These are phyloP conservation scores for Trichophyton equinum DNA, from an alignment of 2,329 filamentous ascomycete species.

Conservation along the genomic window DNA sequence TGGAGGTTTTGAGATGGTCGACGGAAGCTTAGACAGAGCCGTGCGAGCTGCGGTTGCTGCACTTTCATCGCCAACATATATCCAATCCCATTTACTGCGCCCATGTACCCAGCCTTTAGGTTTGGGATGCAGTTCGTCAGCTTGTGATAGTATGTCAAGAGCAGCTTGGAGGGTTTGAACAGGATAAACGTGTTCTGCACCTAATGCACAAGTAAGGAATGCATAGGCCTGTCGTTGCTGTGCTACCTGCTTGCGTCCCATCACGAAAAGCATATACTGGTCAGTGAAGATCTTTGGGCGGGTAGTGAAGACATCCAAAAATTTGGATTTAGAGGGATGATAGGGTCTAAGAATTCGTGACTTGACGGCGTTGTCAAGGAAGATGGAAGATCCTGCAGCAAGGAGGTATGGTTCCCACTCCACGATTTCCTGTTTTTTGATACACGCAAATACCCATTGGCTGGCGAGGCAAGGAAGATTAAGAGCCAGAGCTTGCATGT, in stretches of 20 bases:
- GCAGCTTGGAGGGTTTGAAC: slow-evolving; percentile 57
- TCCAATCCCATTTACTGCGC: slow-evolving; percentile 52
- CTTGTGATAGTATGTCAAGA: slow-evolving; percentile 39
- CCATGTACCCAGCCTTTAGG: background rate
- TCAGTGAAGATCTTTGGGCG: slow-evolving; percentile 53
- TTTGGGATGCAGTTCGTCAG: slow-evolving; percentile 17
- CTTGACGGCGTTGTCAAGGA: slow-evolving; percentile 62
- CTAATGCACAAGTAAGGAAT: slow-evolving; percentile 68
- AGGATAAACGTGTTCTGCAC: slow-evolving; percentile 53
- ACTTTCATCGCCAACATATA: slow-evolving; percentile 60
- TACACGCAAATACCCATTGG: slow-evolving; percentile 66
- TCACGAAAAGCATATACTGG: slow-evolving; percentile 59
- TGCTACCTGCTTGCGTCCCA: slow-evolving; percentile 49
- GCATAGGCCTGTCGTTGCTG: slow-evolving; percentile 59
- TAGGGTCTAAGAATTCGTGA: slow-evolving; percentile 58
- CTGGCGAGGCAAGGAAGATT: slow-evolving; percentile 74
- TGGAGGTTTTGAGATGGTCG: background rate
- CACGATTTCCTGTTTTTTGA: slow-evolving; percentile 48
- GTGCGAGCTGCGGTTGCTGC: slow-evolving; percentile 41
- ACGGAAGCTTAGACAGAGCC: slow-evolving; percentile 8
- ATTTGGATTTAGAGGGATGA: slow-evolving; percentile 42
- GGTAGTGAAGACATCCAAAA: slow-evolving; percentile 45
- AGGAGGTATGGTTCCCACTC: slow-evolving; percentile 74
- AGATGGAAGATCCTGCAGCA: slow-evolving; percentile 66
- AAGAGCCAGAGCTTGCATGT: slow-evolving; percentile 85